These are phyloP conservation scores for Eutypella sp. DNA, from an alignment of 2,329 filamentous ascomycete species.

Conservation along the genomic window DNA sequence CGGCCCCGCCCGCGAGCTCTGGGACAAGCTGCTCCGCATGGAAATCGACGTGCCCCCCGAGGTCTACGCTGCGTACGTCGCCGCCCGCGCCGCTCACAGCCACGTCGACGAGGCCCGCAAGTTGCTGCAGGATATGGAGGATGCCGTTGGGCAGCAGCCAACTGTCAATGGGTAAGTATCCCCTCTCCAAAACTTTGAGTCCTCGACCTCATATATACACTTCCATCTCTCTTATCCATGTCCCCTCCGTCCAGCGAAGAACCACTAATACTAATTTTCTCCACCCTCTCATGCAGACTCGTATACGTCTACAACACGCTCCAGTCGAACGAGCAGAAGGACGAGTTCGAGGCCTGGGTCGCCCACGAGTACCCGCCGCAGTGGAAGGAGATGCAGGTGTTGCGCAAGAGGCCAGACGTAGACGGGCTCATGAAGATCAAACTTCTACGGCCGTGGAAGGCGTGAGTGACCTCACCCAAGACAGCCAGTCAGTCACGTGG, in stretches of 20 bases:
- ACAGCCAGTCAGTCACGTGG: too few species aligned
- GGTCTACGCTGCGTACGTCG: slow-evolving; percentile 73
- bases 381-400: slow-evolving; percentile 62
- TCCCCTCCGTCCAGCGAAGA: not conserved
- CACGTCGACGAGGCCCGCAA: slow-evolving; percentile 63
- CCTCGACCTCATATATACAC: slow-evolving; percentile 3
- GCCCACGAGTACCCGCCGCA: slow-evolving; percentile 59
- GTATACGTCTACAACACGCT: slow-evolving; percentile 73
- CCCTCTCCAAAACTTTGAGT: not conserved
- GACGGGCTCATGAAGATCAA: slow-evolving; percentile 46
- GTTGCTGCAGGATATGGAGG: slow-evolving; percentile 62
- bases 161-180: slow-evolving; percentile 21
- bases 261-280: too few species aligned
- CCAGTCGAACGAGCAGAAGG: slow-evolving; percentile 59
- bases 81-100: slow-evolving; percentile 68
- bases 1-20: slow-evolving; percentile 60
- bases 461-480: too few species aligned
- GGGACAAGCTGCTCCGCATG: slow-evolving; percentile 65
- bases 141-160: slow-evolving; percentile 45
- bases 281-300: slow-evolving; percentile 48
- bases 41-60: slow-evolving; percentile 71
- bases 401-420: slow-evolving; percentile 40
- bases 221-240: not conserved
- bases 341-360: slow-evolving; percentile 70
- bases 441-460: slow-evolving; percentile 42